Conservation (phyloP, 306 rosid genomes). For the Biancaea sappan region DNA sequence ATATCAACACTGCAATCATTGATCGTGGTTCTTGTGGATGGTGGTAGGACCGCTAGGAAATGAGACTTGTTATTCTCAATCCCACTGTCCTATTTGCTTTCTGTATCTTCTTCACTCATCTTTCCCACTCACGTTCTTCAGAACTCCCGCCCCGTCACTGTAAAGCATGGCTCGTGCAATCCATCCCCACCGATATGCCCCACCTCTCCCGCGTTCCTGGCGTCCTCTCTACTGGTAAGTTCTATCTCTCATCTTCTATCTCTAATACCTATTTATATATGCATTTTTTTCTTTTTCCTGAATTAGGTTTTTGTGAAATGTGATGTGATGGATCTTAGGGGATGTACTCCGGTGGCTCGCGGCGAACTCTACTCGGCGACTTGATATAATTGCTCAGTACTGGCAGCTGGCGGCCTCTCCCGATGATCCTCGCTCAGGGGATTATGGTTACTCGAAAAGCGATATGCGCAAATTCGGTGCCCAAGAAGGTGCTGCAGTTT, state of each 20-base stretch:
- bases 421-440: constrained; percentile 73
- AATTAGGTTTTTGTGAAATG: background rate
- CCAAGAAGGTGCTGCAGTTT: constrained; percentile 66
- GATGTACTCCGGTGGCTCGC: constrained; percentile 92
- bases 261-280: background rate
- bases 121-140: constrained; percentile 37
- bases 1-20: background rate
- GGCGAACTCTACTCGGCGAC: constrained; percentile 61
- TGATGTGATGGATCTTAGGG: constrained; percentile 40
- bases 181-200: constrained; percentile 89
- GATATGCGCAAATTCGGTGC: constrained; percentile 78
- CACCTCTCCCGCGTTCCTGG: constrained; percentile 65
- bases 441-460: constrained; percentile 66
- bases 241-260: background rate
- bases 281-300: background rate
- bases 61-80: background rate
- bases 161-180: constrained; percentile 91
- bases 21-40: background rate
- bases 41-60: background rate
- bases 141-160: constrained; percentile 40
- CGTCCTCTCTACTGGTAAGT: constrained; percentile 69
- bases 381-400: constrained; percentile 83
- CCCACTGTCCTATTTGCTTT: constrained; percentile 20
- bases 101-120: constrained; percentile 26
- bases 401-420: constrained; percentile 76